phyloP scores from a whole-genome alignment of 257 asterid genomes.

The Solanum corneliomulleri region DNA sequence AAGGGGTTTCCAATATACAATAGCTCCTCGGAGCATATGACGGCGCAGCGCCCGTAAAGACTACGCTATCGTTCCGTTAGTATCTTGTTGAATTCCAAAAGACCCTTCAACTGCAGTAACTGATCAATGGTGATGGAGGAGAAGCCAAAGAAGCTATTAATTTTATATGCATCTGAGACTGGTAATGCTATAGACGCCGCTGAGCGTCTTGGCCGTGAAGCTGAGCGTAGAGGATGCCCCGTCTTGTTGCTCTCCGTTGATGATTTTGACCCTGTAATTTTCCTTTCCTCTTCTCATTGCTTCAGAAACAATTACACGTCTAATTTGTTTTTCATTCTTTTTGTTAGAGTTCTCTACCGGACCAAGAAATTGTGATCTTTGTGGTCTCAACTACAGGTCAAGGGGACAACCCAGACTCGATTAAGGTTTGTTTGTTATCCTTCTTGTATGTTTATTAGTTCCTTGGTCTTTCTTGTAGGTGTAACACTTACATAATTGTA shows the following conservation, averaged over 20 bases:
- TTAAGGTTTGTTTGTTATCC: conserved; percentile 49
- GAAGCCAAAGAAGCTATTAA: conserved; percentile 31
- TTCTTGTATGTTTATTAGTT: neutral
- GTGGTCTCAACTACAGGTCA: conserved; percentile 97
- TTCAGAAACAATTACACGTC: neutral
- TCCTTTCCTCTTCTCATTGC: neutral
- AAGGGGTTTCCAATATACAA: neutral
- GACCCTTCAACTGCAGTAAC: neutral
- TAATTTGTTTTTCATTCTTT: neutral
- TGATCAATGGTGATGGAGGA: neutral
- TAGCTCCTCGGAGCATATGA: neutral
- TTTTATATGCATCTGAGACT: conserved; percentile 78
- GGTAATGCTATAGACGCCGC: conserved; percentile 93
- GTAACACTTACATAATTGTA: neutral
- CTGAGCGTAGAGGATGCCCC: conserved; percentile 78
- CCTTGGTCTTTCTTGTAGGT: neutral
- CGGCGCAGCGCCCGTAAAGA: neutral
- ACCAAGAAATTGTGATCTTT: conserved; percentile 44
- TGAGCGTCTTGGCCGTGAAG: conserved; percentile 76
- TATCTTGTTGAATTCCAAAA: neutral
- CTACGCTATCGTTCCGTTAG: neutral
- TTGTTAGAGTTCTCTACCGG: conserved; percentile 49
- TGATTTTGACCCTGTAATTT: conserved; percentile 58
- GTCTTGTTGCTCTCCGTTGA: conserved; percentile 51
- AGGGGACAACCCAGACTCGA: conserved; percentile 86